A percentile compares a stretch with the other conserved stretches of the same genome.
Conservation (phyloP, 2,329 filamentous ascomycete genomes). For the Chalara sp. region DNA sequence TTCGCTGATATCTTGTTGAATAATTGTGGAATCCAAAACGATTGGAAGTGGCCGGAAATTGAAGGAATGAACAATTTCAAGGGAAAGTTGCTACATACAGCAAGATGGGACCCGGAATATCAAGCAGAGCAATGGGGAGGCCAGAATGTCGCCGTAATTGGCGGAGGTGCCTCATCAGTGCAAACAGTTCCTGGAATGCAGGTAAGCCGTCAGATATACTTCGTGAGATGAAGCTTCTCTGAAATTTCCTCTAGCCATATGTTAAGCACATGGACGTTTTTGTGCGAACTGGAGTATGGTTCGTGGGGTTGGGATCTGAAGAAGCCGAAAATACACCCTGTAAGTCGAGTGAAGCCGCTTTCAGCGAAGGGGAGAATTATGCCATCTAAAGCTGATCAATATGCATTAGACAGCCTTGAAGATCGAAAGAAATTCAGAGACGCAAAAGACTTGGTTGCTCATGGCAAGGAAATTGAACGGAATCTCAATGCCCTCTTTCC, state of each 20-base stretch:
- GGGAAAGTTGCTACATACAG: constrained; percentile 46
- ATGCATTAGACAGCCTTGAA: not conserved
- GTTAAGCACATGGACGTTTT: constrained; percentile 37
- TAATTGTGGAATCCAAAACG: constrained; percentile 20
- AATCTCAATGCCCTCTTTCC: constrained; percentile 36
- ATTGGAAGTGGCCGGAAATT: constrained; percentile 40
- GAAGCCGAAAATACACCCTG: not conserved
- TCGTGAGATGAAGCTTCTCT: too few species aligned
- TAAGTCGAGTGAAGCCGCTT: not conserved
- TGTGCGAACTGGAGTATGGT: constrained; percentile 42
- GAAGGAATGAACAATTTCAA: constrained; percentile 38
- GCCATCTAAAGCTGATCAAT: not conserved
- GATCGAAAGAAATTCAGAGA: not conserved
- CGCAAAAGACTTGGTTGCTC: not conserved
- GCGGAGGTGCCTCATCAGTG: constrained; percentile 47
- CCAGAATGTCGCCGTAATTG: constrained; percentile 46
- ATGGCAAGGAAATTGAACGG: constrained; percentile 27
- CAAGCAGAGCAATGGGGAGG: constrained; percentile 27
- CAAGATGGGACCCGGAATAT: constrained; percentile 40
- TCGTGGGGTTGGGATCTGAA: not conserved
- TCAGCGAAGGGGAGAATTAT: not conserved
- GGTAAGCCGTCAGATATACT: constrained; percentile 20
- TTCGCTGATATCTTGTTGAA: constrained; percentile 19
- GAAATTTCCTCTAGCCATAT: not conserved
- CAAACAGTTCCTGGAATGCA: constrained; percentile 45